Base-by-base conservation (phyloP, 805 yeast genomes). In the Sungouiella thailandica region DNA sequence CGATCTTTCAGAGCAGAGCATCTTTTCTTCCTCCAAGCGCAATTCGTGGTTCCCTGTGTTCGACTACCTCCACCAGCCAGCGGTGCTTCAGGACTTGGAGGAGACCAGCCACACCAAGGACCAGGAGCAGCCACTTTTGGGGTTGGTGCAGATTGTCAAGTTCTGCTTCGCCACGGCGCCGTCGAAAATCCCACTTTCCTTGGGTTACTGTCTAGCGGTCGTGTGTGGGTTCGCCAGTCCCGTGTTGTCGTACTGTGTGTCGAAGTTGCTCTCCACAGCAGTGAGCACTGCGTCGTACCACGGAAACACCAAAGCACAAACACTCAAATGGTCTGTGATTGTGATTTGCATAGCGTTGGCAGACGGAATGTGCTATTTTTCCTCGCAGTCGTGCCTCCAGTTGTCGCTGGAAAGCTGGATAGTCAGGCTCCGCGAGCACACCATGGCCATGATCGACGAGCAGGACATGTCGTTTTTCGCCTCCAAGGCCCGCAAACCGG, bases 191-290 rank as follows among this genome's bases (percentile, higher is more conserved):
- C 39, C 57, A 3, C 46, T 77, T 1, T 9, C 53, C 1, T 1
- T 71, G 1, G 97, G 96, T 0, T 35, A 83, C 1, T 0, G 70
- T 0, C 44, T 71, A 4, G 65, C 88, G 0, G 41, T 79, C 0
- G 29, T 73, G 1, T 76, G 80, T 39, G 89, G 95, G 8, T 71
- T 70, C 1, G 56, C 75, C 1, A 80, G 77, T 38, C 97, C 97
- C 0, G 58, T 84, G 0, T 87, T 93, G 42, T 83, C 96, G 0
- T 88, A 59, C 51, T 73, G 83, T 17, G 77, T 89, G 41, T 76
- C 97, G 1, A 77, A 78, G 39, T 58, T 90, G 7, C 58, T 90
- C 6, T 56, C 71, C 16, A 82, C 80, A 10, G 74, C 86, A 47
- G 67, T 84, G 7, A 77, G 83, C 40, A 32, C 58, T 28, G 24